A percentile compares a stretch with the other conserved stretches of the same genome.
Conservation (phyloP, 805 yeast species). For the Starmerella apicola region DNA sequence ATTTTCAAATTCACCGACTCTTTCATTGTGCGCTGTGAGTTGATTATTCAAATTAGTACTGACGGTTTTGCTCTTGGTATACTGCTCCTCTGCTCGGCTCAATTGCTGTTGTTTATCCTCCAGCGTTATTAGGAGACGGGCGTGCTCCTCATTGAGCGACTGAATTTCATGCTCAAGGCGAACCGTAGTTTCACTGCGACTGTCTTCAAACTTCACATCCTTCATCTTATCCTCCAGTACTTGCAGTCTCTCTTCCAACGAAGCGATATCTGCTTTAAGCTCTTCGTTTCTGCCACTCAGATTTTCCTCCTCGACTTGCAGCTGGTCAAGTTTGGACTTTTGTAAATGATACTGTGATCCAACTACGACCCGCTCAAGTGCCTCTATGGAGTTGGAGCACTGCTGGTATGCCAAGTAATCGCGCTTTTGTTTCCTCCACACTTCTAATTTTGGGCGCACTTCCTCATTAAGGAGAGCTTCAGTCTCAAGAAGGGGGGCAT, state of each 20-base stretch:
- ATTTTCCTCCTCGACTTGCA: conserved; percentile 3
- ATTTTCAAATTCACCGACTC: conserved; percentile 5
- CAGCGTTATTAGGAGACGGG: conserved; percentile 4
- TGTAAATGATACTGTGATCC: conserved; percentile 50
- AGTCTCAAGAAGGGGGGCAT: conserved; percentile 69
- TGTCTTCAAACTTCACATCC: conserved; percentile 1
- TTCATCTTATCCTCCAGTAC: conserved; percentile 5
- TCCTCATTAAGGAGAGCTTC: conserved; percentile 64
- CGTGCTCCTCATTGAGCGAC: conserved; percentile 7
- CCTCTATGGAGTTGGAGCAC: conserved; percentile 67
- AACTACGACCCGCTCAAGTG: conserved; percentile 55
- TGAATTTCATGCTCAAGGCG: conserved; percentile 10
- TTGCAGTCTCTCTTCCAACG: background rate
- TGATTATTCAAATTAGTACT: background rate
- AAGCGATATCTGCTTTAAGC: conserved; percentile 20
- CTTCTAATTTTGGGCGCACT: conserved; percentile 82
- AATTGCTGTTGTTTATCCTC: conserved; percentile 13
- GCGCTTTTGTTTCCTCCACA: conserved; percentile 68
- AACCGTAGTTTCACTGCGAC: conserved; percentile 2
- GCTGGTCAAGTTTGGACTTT: conserved; percentile 4
- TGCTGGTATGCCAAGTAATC: conserved; percentile 77
- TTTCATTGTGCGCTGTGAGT: conserved; percentile 1
- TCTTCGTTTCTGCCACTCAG: conserved; percentile 23
- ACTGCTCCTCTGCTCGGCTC: background rate
- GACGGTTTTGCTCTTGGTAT: background rate